These are phyloP conservation scores for Posidonia australis DNA, from an alignment of 106 monocot genomes.

Conservation along the genomic window DNA sequence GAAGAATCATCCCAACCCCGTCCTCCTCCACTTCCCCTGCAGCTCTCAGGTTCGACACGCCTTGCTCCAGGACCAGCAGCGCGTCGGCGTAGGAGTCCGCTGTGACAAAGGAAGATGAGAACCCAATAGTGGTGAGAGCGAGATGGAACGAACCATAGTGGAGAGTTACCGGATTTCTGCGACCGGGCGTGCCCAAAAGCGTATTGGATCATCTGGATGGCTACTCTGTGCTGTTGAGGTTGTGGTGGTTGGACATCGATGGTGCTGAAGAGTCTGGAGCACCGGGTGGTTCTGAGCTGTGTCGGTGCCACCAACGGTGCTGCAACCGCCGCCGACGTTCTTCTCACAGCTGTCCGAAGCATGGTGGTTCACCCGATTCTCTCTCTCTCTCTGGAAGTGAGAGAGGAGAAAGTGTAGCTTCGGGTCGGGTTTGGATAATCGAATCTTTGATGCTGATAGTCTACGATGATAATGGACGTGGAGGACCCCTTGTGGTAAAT, in stretches of 20 bases:
- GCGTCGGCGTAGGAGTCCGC: slow-evolving; percentile 21
- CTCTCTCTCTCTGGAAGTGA: not conserved
- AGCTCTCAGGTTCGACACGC: slow-evolving; percentile 7
- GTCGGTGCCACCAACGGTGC: not conserved
- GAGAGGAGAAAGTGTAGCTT: too few relatives aligned
- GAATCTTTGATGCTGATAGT: too few relatives aligned
- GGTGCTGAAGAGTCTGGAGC: not conserved
- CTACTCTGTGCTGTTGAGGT: slow-evolving; percentile 1
- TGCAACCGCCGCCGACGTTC: not conserved
- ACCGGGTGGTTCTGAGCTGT: too few relatives aligned
- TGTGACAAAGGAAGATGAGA: not conserved
- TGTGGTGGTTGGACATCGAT: slow-evolving; percentile 1
- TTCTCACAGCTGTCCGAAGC: not conserved
- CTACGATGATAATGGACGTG: too few relatives aligned
- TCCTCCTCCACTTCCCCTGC: slow-evolving; percentile 8
- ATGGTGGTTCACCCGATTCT: not conserved
- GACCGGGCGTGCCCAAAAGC: slow-evolving; percentile 14
- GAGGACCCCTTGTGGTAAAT: too few relatives aligned
- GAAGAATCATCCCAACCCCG: slow-evolving; percentile 15
- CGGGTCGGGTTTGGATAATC: too few relatives aligned
- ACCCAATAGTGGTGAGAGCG: not conserved
- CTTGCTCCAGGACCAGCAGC: slow-evolving; percentile 17
- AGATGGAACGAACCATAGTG: not conserved
- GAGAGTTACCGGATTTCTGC: slow-evolving; percentile 10
- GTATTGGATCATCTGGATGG: slow-evolving; percentile 27